Evolutionary conservation across 805 yeast species (phyloP), one percentile per base, ranked within the genome.

Genomic region (Suhomyces prunicola): DNA sequence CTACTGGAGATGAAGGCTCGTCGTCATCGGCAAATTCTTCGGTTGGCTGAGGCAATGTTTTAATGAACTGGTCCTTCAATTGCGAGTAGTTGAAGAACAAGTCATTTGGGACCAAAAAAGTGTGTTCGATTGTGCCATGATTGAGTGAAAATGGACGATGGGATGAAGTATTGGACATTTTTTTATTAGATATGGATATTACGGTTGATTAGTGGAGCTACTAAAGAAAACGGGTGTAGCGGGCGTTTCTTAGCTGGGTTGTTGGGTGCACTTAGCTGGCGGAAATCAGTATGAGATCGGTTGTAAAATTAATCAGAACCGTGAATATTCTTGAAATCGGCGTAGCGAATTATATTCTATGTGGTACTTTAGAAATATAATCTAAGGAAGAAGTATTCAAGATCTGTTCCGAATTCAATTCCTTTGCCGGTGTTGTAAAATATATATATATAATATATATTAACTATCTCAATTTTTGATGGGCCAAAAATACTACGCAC

Each of bases 91-190:
- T 82, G 63, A 90, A 83, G 66, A 88, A 87, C 51, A 86, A 79
- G 52, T 84, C 82, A 40, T 94, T 85, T 48, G 98, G 97, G 52
- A 94, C 91, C 64, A 92, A 79, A 50, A 93, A 76, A 19, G 93
- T 87, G 70, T 91, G 90, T 76, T 93, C 98, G 53, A 93, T 83
- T 17, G 88, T 75, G 54, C 97, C 97, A 66, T 90, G 96, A 54
- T 85, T 74, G 62, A 94, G 79, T 51, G 85, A 85, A 67, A 94
- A 80, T 35, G 98, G 97, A 76, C 98, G 72, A 56, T 69, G 74
- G 36, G 71, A 57, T 31, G 60, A 54, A 39, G 42, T 39, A 39
- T 39, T 39, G n/a, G 42, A 39, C 42, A 39, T 39, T 19, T 39
- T 36, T 19, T 15, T 17, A 19, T 9, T 39, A 39, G 22, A 39